These are phyloP conservation scores for Hericium coralloides DNA, from an alignment of 768 basidiomycete genomes.

Conservation along the genomic window DNA sequence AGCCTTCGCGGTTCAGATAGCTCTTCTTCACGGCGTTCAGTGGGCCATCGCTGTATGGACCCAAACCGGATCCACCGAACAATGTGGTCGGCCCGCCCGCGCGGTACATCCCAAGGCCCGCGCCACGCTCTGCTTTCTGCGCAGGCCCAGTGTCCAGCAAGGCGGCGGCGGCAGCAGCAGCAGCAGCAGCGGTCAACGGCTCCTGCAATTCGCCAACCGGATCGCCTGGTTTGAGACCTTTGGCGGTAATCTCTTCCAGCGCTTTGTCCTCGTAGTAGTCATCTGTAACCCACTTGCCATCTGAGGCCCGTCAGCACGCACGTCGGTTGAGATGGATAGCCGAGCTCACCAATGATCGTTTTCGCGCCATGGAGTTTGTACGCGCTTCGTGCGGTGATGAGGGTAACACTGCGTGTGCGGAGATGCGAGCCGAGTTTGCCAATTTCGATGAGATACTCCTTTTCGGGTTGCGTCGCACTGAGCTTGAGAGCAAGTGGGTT, in stretches of 20 bases:
- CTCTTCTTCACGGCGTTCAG: conserved; percentile 79
- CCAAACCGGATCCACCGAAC: conserved; percentile 77
- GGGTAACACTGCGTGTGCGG: conserved; percentile 85
- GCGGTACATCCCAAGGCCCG: conserved; percentile 71
- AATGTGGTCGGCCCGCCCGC: conserved; percentile 90
- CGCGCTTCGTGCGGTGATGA: conserved; percentile 86
- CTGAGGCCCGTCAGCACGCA: conserved; percentile 28
- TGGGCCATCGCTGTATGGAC: conserved; percentile 85
- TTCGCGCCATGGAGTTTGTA: conserved; percentile 94
- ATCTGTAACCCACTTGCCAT: conserved; percentile 87
- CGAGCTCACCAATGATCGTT: conserved; percentile 66
- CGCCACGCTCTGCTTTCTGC: conserved; percentile 37
- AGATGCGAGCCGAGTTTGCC: conserved; percentile 87
- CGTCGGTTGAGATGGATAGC: background rate
- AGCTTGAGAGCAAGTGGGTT: conserved; percentile 88
- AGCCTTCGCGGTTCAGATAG: conserved; percentile 66
- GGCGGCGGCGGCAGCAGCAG: conserved; percentile 34
- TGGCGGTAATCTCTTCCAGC: conserved; percentile 65
- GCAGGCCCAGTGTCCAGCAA: conserved; percentile 10
- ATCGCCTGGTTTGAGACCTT: conserved; percentile 77
- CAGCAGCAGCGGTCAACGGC: conserved; percentile 49
- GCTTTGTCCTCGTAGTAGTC: conserved; percentile 93
- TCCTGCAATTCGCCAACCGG: conserved; percentile 63
- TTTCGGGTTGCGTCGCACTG: conserved; percentile 82
- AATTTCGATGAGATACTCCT: conserved; percentile 82